These are phyloP conservation scores for Lactarius hengduanensis DNA, from an alignment of 768 basidiomycete genomes.

Conservation along the genomic window DNA sequence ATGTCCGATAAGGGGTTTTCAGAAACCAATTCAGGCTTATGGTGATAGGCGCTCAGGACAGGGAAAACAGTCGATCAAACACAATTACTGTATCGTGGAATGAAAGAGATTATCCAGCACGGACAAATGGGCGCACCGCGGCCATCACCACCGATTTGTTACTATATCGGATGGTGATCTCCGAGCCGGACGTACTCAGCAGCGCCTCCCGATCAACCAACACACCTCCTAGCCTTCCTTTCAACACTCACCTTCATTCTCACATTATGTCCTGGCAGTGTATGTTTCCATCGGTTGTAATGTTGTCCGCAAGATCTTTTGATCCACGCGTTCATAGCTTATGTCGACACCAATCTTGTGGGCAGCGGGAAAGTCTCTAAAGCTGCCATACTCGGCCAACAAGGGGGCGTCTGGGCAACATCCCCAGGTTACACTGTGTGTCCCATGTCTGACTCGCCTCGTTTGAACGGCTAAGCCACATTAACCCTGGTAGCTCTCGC, in stretches of 20 bases:
- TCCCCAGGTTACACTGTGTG: constrained; percentile 59
- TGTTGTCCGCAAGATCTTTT: background rate
- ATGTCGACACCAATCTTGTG: constrained; percentile 80
- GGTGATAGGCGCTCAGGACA: constrained; percentile 8
- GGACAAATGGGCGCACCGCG: constrained; percentile 3
- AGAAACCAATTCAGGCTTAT: background rate
- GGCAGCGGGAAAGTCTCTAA: constrained; percentile 67
- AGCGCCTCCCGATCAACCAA: constrained; percentile 16
- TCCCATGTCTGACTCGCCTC: constrained; percentile 14
- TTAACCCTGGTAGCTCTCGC: constrained; percentile 47
- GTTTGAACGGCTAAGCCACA: background rate
- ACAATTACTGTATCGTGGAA: background rate
- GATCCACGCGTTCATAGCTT: constrained; percentile 46
- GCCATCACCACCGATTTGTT: constrained; percentile 20
- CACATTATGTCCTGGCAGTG: constrained; percentile 30
- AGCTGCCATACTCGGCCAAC: constrained; percentile 73
- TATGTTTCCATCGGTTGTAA: constrained; percentile 11
- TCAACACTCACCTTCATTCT: constrained; percentile 6
- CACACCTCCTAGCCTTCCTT: constrained; percentile 9
- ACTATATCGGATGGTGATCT: constrained; percentile 26
- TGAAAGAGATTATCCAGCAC: background rate
- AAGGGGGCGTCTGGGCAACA: constrained; percentile 77
- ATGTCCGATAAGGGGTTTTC: background rate
- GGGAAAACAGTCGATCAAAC: background rate
- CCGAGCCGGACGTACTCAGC: constrained; percentile 14